phyloP scores from a whole-genome alignment of 441 rosid genomes.

The Hura crepitans region DNA sequence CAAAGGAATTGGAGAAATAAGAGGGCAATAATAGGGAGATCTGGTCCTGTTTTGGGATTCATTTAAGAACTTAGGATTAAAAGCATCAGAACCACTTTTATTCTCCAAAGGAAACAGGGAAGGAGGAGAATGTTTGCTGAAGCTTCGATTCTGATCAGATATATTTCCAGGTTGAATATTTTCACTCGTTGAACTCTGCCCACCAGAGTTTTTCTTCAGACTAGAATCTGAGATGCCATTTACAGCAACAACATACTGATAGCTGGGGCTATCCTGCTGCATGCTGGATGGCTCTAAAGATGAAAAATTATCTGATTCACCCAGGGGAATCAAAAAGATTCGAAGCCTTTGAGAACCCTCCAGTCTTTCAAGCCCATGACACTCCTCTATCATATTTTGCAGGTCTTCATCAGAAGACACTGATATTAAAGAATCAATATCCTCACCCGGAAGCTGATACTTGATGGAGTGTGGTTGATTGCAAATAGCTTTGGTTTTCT shows the following conservation, averaged over 20 bases:
- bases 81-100: constrained; percentile 29
- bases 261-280: constrained; percentile 52
- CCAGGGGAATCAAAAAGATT: constrained; percentile 60
- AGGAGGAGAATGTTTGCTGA: constrained; percentile 25
- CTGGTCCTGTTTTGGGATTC: constrained; percentile 31
- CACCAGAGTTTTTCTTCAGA: constrained; percentile 33
- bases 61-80: constrained; percentile 32
- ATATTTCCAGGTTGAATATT: constrained; percentile 31
- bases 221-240: constrained; percentile 54
- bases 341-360: constrained; percentile 55
- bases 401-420: constrained; percentile 77
- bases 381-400: constrained; percentile 78
- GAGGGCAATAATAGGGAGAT: constrained; percentile 39
- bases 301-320: constrained; percentile 54
- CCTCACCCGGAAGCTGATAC: constrained; percentile 86
- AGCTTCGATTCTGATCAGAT: constrained; percentile 36
- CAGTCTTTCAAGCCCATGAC: constrained; percentile 42
- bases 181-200: constrained; percentile 33
- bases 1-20: constrained; percentile 41
- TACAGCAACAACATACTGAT: constrained; percentile 72
- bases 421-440: constrained; percentile 70
- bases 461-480: constrained; percentile 52
- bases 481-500: constrained; percentile 49
- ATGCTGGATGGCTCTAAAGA: constrained; percentile 38
- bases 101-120: constrained; percentile 36